These are phyloP conservation scores for Trametes elegans DNA, from an alignment of 768 basidiomycete genomes.

Conservation along the genomic window DNA sequence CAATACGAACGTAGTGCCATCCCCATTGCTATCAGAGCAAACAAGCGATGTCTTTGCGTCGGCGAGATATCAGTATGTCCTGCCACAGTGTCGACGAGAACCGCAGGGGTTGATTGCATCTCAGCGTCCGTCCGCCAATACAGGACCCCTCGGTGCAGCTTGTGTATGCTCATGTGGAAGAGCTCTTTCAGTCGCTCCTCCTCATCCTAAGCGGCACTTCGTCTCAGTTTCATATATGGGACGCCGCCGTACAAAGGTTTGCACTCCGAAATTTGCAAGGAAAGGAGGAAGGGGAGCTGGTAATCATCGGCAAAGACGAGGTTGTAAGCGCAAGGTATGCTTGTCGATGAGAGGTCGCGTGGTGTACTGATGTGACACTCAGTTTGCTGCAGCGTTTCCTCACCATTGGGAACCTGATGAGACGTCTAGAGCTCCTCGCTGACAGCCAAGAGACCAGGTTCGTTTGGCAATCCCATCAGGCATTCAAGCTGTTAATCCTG, in stretches of 20 bases:
- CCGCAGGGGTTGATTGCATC: too few relatives aligned
- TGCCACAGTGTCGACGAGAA: not conserved
- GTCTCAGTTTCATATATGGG: slow-evolving; percentile 66
- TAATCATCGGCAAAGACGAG: slow-evolving; percentile 59
- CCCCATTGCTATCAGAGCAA: slow-evolving; percentile 73
- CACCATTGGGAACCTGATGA: slow-evolving; percentile 62
- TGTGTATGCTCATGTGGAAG: slow-evolving; percentile 44
- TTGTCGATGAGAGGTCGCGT: not conserved
- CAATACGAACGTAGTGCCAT: slow-evolving; percentile 32
- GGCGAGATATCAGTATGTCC: slow-evolving; percentile 58
- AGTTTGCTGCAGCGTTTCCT: slow-evolving; percentile 65
- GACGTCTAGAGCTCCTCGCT: slow-evolving; percentile 61
- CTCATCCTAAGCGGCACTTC: slow-evolving; percentile 64
- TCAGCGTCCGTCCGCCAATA: slow-evolving; percentile 50
- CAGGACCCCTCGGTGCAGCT: slow-evolving; percentile 37
- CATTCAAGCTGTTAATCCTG: not conserved
- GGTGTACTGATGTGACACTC: not conserved
- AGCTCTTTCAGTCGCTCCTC: slow-evolving; percentile 53
- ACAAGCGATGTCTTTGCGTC: slow-evolving; percentile 48
- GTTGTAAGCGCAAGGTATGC: slow-evolving; percentile 55
- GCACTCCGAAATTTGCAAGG: slow-evolving; percentile 39
- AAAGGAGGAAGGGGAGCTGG: slow-evolving; percentile 36
- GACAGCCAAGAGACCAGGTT: slow-evolving; percentile 50
- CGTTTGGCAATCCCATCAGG: slow-evolving; percentile 3
- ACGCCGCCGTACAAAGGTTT: slow-evolving; percentile 54